phyloP scores from a whole-genome alignment of 768 basidiomycete species.

The Leccinum boreale region DNA sequence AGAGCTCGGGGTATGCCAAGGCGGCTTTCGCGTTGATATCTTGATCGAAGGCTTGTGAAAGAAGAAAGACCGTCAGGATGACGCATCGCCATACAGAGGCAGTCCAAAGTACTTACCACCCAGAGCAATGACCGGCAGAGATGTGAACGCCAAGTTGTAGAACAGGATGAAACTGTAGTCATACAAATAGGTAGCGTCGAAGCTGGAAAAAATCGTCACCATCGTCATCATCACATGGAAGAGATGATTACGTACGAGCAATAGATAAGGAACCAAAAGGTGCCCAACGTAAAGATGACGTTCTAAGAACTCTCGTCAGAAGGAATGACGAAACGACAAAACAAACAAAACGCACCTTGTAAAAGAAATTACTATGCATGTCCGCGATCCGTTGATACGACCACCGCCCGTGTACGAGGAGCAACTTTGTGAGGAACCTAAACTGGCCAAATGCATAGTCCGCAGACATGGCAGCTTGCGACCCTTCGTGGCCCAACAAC shows the following conservation, averaged over 20 bases:
- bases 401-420: constrained; percentile 95
- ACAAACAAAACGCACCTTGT: constrained; percentile 62
- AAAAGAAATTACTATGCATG: constrained; percentile 98
- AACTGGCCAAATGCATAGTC: constrained; percentile 99
- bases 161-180: constrained; percentile 92
- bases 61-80: not conserved
- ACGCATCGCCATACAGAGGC: not conserved
- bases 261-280: constrained; percentile 93
- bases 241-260: constrained; percentile 55
- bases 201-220: constrained; percentile 43
- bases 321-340: not conserved
- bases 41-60: constrained; percentile 75
- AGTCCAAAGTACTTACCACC: constrained; percentile 53
- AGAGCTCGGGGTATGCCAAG: constrained; percentile 92
- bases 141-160: constrained; percentile 91
- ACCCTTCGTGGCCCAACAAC: constrained; percentile 89
- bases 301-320: constrained; percentile 44
- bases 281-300: constrained; percentile 88
- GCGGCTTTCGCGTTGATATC: constrained; percentile 89
- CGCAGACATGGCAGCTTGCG: constrained; percentile 98
- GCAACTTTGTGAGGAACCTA: constrained; percentile 84
- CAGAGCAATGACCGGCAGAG: constrained; percentile 85
- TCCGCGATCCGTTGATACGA: constrained; percentile 94
- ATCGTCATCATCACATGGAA: too few relatives aligned
- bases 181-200: constrained; percentile 92